Evolutionary conservation across 192 early-diverging fungal genomes (phyloP), one percentile per base, ranked within the genome.

Genomic region (Irineochytrium annulatum): DNA sequence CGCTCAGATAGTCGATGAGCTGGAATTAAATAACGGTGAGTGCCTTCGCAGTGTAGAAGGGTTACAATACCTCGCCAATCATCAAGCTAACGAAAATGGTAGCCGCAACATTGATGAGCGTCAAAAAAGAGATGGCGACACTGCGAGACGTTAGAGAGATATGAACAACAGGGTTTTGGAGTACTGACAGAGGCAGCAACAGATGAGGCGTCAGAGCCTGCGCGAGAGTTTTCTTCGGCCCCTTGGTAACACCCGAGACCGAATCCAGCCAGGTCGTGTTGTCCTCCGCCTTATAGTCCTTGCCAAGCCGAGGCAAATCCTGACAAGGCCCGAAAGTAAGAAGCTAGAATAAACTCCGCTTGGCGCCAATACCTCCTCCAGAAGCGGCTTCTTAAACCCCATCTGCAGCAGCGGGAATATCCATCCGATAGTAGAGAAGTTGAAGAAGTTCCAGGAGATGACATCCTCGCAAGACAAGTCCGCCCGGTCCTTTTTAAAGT

Each of bases 351-450:
- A 45, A 8, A 58, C 17, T 8, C 19, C 13, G 19, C 24, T 55
- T 27, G 19, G 14, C 34, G 0, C 1, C 22, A 19, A 16, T 19
- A 55, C 59, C 28, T 57, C 32, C 48, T 65, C 63, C 13, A 17
- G 27, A 4, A 65, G 30, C 0, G 63, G 55, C 43, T 59, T 57
- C 34, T 65, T 57, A 17, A 20, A 26, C 27, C 63, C 63, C 37
- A 33, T 13, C n/a, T 14, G 11, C 2, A 65, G 46, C n/a, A 65
- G 24, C 33, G 55, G 54, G 48, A 49, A 41, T n/a, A 65, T 48
- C 63, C 63, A 65, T 33, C 55, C 28, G 13, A 65, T 55, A 22
- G 63, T 65, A 13, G 63, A 19, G 41, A 65, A 65, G 6, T 45
- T 58, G 5, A 57, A n/a, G 8, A 45, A 32, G 30, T 65, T 65